Conservation (phyloP, 306 rosid genomes). For the Morella rubra region DNA sequence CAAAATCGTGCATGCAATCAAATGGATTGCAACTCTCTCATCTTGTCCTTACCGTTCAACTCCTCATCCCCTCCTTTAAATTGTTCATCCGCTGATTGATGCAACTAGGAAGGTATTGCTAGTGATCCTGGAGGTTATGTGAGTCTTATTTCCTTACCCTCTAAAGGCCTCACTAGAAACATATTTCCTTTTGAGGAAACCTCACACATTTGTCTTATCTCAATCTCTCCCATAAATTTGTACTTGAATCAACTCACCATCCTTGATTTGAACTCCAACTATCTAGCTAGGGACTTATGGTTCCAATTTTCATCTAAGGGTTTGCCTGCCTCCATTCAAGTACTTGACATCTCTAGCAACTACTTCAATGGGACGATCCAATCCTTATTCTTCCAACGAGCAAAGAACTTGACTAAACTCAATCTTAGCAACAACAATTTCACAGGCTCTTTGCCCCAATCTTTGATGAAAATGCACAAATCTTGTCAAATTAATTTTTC, state of each 20-base stretch:
- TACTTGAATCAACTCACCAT: too few species aligned
- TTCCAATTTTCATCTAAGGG: too few species aligned
- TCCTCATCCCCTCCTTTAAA: background rate
- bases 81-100: constrained; percentile 4
- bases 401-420: background rate
- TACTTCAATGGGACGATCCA: background rate
- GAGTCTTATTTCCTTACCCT: background rate
- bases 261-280: too few species aligned
- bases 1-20: background rate
- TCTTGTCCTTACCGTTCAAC: background rate
- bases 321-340: too few species aligned
- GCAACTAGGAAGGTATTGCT: constrained; percentile 7
- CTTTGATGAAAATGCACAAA: constrained; percentile 9
- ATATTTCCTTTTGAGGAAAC: background rate
- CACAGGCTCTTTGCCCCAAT: background rate
- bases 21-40: background rate
- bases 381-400: constrained; percentile 1
- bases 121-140: background rate
- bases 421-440: background rate
- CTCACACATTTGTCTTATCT: background rate
- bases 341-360: constrained; percentile 19
- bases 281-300: too few species aligned
- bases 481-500: background rate
- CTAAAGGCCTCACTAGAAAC: background rate
- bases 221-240: background rate